Conservation (phyloP, 257 asterid genomes). For the Asclepias syriaca region DNA sequence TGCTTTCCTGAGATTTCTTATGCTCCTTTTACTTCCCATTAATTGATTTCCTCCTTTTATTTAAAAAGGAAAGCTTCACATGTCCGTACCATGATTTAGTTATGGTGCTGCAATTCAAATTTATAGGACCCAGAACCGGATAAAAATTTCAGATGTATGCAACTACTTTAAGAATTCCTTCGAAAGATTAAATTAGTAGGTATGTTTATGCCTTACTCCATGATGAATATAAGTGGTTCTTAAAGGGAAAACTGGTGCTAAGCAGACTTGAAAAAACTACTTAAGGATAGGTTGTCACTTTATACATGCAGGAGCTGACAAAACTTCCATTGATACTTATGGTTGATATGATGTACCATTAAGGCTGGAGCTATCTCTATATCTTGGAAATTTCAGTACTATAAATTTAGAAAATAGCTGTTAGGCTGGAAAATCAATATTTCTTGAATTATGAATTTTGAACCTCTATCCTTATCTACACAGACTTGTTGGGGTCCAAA, state of each 20-base stretch:
- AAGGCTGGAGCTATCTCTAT: background rate
- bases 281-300: background rate
- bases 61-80: background rate
- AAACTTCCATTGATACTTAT: background rate
- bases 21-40: background rate
- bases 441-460: constrained; percentile 1
- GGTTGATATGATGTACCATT: no score
- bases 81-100: background rate
- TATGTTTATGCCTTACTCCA: background rate
- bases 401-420: background rate
- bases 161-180: background rate
- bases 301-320: background rate
- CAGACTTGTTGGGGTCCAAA: constrained; percentile 80
- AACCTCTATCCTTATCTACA: background rate
- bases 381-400: background rate
- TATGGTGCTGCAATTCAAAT: background rate
- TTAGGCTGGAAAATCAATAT: background rate
- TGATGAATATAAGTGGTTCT: background rate
- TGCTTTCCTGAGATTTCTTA: background rate
- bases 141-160: background rate
- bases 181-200: background rate
- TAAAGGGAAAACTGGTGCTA: background rate
- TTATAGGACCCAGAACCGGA: background rate
- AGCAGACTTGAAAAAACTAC: background rate
- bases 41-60: background rate